phyloP scores from a whole-genome alignment of 768 basidiomycete species.

The Kwoniella shandongensis region DNA sequence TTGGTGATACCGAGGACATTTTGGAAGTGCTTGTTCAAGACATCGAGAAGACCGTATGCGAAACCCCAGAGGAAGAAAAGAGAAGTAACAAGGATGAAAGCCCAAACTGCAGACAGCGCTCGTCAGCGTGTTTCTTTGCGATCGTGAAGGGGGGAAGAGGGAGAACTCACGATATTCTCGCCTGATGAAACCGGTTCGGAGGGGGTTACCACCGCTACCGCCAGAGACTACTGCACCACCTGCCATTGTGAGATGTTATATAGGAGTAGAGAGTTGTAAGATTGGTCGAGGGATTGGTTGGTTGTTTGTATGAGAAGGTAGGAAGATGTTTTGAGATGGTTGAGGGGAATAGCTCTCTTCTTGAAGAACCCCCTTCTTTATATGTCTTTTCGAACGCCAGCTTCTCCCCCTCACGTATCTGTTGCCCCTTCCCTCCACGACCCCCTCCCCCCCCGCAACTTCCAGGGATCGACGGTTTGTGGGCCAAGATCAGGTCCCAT shows the following conservation, averaged over 20 bases:
- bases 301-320: not conserved
- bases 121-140: slow-evolving; percentile 51
- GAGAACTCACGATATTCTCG: slow-evolving; percentile 45
- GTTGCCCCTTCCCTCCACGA: not conserved
- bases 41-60: slow-evolving; percentile 49
- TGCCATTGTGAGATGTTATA: slow-evolving; percentile 38
- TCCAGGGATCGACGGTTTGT: not conserved
- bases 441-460: not conserved
- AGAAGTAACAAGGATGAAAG: slow-evolving; percentile 70
- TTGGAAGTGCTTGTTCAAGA: slow-evolving; percentile 66
- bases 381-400: slow-evolving; percentile 1
- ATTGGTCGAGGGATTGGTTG: not conserved
- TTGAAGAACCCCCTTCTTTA: slow-evolving; percentile 6
- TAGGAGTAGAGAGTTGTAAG: not conserved
- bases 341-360: not conserved
- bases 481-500: slow-evolving; percentile 11
- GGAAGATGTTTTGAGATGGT: slow-evolving; percentile 6
- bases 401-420: not conserved
- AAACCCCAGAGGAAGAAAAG: slow-evolving; percentile 70
- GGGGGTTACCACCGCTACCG: slow-evolving; percentile 46
- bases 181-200: slow-evolving; percentile 46
- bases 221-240: slow-evolving; percentile 49
- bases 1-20: slow-evolving; percentile 66
- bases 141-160: not conserved
- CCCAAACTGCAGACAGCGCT: slow-evolving; percentile 56